Percentiles rank a stretch among this genome's conserved stretches.
phyloP scores from a whole-genome alignment of 345 rosid genomes.

The Hypericum androsaemum region DNA sequence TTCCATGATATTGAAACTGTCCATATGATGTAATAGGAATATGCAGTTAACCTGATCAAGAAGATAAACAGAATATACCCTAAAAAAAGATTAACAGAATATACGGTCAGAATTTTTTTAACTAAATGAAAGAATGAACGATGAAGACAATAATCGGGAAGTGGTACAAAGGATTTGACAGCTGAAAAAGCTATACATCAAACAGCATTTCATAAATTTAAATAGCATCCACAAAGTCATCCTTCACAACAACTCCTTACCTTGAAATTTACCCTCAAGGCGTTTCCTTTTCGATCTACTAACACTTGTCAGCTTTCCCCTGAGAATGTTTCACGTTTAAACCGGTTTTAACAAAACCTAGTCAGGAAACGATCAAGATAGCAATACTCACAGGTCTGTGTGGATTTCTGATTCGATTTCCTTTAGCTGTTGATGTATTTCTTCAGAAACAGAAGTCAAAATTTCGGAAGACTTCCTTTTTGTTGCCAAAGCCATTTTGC shows the following conservation, averaged over 20 bases:
- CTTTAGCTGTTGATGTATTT: constrained; percentile 51
- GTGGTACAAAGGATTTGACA: too few species aligned
- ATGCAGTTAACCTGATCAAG: too few species aligned
- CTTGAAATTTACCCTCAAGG: constrained; percentile 68
- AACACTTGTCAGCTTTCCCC: constrained; percentile 48
- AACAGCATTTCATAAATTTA: not conserved
- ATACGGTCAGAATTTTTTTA: too few species aligned
- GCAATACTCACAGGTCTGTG: constrained; percentile 51
- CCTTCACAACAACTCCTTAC: constrained; percentile 18
- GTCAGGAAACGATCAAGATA: constrained; percentile 10
- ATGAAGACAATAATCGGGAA: too few species aligned
- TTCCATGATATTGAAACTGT: too few species aligned
- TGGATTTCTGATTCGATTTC: constrained; percentile 58
- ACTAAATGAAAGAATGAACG: too few species aligned
- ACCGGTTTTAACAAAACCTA: constrained; percentile 8
- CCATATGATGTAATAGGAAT: too few species aligned
- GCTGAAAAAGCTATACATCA: not conserved
- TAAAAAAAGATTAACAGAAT: too few species aligned
- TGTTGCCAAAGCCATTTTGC: constrained; percentile 55
- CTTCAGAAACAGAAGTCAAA: constrained; percentile 59
- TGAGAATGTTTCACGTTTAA: constrained; percentile 28
- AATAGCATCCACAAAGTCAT: not conserved
- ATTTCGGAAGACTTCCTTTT: constrained; percentile 65
- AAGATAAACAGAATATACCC: too few species aligned
- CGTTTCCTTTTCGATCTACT: constrained; percentile 67